Evolutionary conservation across 352 stramenopile genomes (phyloP).

Genomic region (Pythium apleroticum): DNA sequence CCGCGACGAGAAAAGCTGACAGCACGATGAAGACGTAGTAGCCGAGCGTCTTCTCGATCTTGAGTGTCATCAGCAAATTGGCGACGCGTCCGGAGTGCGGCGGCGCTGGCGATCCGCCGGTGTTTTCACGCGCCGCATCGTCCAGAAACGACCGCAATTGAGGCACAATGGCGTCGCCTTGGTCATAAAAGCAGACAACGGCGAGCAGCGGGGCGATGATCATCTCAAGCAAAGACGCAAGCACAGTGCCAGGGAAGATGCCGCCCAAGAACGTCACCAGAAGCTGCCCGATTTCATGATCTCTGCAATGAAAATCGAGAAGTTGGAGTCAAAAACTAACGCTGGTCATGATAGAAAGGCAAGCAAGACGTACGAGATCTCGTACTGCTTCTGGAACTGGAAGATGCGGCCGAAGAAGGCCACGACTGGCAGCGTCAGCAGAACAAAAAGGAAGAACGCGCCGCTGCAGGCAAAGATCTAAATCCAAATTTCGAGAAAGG

Average conservation of each 20-base stretch:
- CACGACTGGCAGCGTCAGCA: constrained; percentile 20
- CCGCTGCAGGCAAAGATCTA: constrained; percentile 14
- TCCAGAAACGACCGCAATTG: constrained; percentile 44
- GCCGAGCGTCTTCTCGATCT: constrained; percentile 58
- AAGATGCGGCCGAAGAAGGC: constrained; percentile 17
- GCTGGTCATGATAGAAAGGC: too few species aligned
- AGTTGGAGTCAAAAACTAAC: too few species aligned
- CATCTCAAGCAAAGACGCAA: constrained; percentile 44
- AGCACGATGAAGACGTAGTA: constrained; percentile 62
- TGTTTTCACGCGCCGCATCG: constrained; percentile 8
- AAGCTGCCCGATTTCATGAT: constrained; percentile 62
- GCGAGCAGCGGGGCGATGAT: constrained; percentile 41
- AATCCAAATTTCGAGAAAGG: not conserved
- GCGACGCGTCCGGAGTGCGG: constrained; percentile 34
- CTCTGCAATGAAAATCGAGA: constrained; percentile 33
- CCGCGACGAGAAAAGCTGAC: constrained; percentile 56
- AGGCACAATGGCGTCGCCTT: constrained; percentile 39
- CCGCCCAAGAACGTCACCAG: constrained; percentile 55
- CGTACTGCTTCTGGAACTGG: constrained; percentile 16
- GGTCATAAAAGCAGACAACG: constrained; percentile 57
- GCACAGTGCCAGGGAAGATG: constrained; percentile 37
- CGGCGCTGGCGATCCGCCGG: not conserved
- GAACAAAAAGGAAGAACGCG: constrained; percentile 20
- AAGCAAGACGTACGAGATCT: constrained; percentile 29
- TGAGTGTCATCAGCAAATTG: constrained; percentile 45